phyloP scores from a whole-genome alignment of 2,329 filamentous ascomycete species.

The Exophiala bonariae region DNA sequence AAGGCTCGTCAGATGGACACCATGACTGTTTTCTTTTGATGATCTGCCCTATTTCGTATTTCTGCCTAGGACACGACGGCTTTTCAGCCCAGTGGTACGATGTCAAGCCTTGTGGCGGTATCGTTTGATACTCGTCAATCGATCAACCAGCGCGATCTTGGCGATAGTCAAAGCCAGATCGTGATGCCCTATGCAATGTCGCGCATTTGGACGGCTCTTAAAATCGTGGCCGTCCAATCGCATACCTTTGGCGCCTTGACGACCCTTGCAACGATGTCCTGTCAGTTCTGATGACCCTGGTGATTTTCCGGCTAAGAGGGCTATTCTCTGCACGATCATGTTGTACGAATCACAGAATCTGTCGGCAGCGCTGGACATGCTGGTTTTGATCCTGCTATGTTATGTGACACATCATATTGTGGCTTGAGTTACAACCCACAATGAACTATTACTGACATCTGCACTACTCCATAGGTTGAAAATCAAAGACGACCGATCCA shows the following conservation, averaged over 20 bases:
- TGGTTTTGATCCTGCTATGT: not conserved
- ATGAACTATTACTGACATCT: conserved; percentile 9
- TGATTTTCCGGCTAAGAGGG: not conserved
- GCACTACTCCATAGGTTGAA: conserved; percentile 71
- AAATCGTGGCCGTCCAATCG: too few relatives aligned
- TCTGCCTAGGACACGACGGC: too few relatives aligned
- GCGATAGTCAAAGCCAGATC: not conserved
- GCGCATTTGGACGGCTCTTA: not conserved
- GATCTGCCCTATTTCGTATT: too few relatives aligned
- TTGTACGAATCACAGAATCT: conserved; percentile 14
- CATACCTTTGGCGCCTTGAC: too few relatives aligned
- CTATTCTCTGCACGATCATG: conserved; percentile 17
- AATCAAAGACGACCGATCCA: conserved; percentile 76
- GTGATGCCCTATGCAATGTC: conserved; percentile 6
- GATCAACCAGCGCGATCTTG: too few relatives aligned
- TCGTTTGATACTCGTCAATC: not conserved
- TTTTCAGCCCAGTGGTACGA: too few relatives aligned
- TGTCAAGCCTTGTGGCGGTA: not conserved
- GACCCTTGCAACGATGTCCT: too few relatives aligned
- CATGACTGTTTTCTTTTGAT: too few relatives aligned
- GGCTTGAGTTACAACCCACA: conserved; percentile 1
- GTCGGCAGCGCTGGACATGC: not conserved
- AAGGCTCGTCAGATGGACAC: too few relatives aligned
- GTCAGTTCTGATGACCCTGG: not conserved
- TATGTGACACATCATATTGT: conserved; percentile 18